Percentiles rank a stretch among this genome's conserved stretches.
Conservation (phyloP, 352 stramenopile species). For the Globisporangium nagaii region DNA sequence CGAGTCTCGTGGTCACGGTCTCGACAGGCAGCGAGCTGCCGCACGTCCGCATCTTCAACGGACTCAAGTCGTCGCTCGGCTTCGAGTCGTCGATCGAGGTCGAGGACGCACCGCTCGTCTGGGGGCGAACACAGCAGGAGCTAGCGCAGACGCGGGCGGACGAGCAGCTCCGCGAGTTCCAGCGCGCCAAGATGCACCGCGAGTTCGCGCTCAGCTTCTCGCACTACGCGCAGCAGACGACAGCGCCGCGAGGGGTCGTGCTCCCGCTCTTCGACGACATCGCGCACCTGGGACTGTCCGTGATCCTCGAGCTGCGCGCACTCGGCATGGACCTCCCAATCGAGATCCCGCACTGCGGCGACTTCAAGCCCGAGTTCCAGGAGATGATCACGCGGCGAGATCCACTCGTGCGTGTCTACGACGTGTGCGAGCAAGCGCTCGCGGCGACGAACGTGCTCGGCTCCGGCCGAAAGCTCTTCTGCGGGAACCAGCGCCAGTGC, state of each 20-base stretch:
- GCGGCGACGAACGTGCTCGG: constrained; percentile 20
- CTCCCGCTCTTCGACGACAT: constrained; percentile 64
- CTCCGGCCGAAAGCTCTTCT: constrained; percentile 40
- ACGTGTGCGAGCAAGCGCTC: constrained; percentile 47
- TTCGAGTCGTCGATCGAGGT: constrained; percentile 2
- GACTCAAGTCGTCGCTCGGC: constrained; percentile 4
- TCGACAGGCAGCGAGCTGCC: not conserved
- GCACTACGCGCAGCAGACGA: constrained; percentile 19
- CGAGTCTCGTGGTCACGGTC: constrained; percentile 6
- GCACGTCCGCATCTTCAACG: not conserved
- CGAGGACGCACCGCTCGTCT: not conserved
- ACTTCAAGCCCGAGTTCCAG: constrained; percentile 39
- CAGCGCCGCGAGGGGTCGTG: constrained; percentile 38
- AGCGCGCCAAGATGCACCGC: constrained; percentile 1
- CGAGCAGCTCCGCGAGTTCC: not conserved
- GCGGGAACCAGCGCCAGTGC: constrained; percentile 31
- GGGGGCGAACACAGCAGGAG: not conserved
- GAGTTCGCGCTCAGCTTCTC: constrained; percentile 12
- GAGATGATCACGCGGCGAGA: constrained; percentile 24
- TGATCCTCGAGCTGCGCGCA: constrained; percentile 54
- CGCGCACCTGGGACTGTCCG: constrained; percentile 47
- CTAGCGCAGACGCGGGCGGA: not conserved
- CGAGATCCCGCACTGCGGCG: constrained; percentile 63
- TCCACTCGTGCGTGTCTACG: constrained; percentile 55
- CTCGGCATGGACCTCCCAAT: constrained; percentile 52